Percentiles rank a stretch among this genome's conserved stretches.
phyloP scores from a whole-genome alignment of 306 rosid genomes.

The Sindora glabra region DNA sequence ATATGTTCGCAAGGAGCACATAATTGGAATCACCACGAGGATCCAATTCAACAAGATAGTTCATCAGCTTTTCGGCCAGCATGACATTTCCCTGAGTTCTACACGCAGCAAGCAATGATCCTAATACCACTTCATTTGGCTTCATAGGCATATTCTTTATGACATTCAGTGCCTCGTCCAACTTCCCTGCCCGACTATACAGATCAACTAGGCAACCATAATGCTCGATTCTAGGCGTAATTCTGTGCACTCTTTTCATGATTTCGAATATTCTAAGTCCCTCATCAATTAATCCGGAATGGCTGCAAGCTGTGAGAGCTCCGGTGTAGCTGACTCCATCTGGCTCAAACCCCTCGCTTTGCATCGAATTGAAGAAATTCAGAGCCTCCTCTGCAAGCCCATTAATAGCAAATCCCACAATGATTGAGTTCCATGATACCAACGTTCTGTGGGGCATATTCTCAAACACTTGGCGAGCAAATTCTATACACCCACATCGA shows the following conservation, averaged over 20 bases:
- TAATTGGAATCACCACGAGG: constrained; percentile 68
- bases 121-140: constrained; percentile 81
- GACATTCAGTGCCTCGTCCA: constrained; percentile 59
- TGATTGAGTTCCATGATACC: constrained; percentile 87
- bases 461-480: constrained; percentile 64
- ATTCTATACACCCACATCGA: constrained; percentile 67
- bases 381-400: constrained; percentile 72
- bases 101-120: constrained; percentile 89
- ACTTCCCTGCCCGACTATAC: constrained; percentile 77
- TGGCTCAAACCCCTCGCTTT: constrained; percentile 60
- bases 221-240: constrained; percentile 67
- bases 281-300: constrained; percentile 61
- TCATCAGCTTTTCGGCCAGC: constrained; percentile 73
- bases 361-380: constrained; percentile 49
- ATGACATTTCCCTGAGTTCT: constrained; percentile 54
- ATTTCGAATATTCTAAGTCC: constrained; percentile 54
- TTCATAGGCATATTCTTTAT: constrained; percentile 68
- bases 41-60: constrained; percentile 39
- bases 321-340: constrained; percentile 79
- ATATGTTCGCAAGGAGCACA: constrained; percentile 80
- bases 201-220: constrained; percentile 86
- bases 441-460: constrained; percentile 39
- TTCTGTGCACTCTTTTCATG: constrained; percentile 46
- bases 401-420: constrained; percentile 73
- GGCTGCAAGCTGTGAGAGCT: constrained; percentile 81